A percentile compares a stretch with the other conserved stretches of the same genome.
Evolutionary conservation across 768 basidiomycete species (phyloP).

Genomic region (Leccinum pellstonianum): DNA sequence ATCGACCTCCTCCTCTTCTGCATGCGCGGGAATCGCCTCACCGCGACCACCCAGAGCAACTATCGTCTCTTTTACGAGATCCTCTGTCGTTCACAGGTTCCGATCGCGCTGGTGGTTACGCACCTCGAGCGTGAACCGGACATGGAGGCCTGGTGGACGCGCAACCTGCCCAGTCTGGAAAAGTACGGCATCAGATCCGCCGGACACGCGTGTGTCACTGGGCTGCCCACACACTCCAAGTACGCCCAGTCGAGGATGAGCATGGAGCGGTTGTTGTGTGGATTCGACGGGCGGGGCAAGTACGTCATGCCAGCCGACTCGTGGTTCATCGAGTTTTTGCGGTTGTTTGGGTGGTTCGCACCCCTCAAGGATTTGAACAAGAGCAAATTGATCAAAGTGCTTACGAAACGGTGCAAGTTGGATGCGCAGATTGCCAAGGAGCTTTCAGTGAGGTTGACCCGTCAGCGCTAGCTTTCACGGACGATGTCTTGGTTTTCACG

Average conservation of each 20-base stretch:
- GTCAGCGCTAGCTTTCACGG: neutral
- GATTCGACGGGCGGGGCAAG: constrained; percentile 16
- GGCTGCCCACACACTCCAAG: constrained; percentile 14
- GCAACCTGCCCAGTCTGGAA: constrained; percentile 23
- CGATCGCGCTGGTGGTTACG: no score
- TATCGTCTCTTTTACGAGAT: no score
- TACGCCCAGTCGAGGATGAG: constrained; percentile 20
- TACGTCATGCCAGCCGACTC: constrained; percentile 23
- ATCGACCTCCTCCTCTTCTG: constrained; percentile 34
- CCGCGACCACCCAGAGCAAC: no score
- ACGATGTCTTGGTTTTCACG: neutral
- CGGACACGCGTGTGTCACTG: constrained; percentile 35
- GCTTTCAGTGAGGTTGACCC: constrained; percentile 13
- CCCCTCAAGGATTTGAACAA: constrained; percentile 15
- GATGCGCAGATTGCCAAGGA: constrained; percentile 17
- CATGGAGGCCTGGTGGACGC: constrained; percentile 36
- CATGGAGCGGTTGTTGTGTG: constrained; percentile 15
- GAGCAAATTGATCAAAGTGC: constrained; percentile 15
- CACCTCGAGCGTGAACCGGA: constrained; percentile 37
- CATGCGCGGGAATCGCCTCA: no score
- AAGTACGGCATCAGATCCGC: constrained; percentile 21
- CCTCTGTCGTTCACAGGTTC: no score
- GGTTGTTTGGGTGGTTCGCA: constrained; percentile 16
- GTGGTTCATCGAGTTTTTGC: constrained; percentile 26
- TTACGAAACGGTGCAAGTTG: constrained; percentile 29